Evolutionary conservation across 257 asterid genomes (phyloP), one percentile per base, ranked within the genome.

Genomic region (Coffea eugenioides): DNA sequence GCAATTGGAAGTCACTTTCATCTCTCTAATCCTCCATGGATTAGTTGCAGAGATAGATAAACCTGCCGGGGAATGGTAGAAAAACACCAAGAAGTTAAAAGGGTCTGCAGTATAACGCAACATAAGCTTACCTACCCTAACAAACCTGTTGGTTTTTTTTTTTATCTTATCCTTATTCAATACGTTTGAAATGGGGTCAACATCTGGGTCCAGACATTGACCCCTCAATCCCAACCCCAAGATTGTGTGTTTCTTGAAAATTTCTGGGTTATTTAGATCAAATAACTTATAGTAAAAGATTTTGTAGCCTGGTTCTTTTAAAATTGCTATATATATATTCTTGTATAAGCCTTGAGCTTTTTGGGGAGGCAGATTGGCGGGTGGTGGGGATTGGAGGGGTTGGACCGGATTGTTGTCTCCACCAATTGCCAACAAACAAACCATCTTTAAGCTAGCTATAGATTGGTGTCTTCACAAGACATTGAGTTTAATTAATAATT

Each of bases 81-180:
- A 46, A 74, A 73, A 0, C 31, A 11, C 18, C 65, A 77, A 25
- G 8, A 66, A 36, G 52, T 23, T 77, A 64, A 52, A 43, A 13
- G 54, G 54, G 66, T 52, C 16, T 41, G 52, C 11, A 31, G 34
- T 43, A 14, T 39, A 52, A 41, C 66, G 51, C 27, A n/a, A 68
- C 18, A 46, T 49, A 54, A 14, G 77, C 66, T 69, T 69, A 69
- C 84, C 84, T 31, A 70, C 84, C 80, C 76, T 75, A 76, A 46
- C 84, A 27, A 81, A 77, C 80, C 66, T 36, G 5, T 71, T 75
- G 56, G 43, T 81, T 52, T 2, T 31, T 31, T 31, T 31, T 76
- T 43, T 81, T 11, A 75, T 43, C 46, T 56, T 75, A 34, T 68
- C 68, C 77, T 66, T 74, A 69, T 76, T 81, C 11, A 70, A 69